Evolutionary conservation across 2,329 filamentous ascomycete species (phyloP).

Genomic region (Tolypocladium amazonense): DNA sequence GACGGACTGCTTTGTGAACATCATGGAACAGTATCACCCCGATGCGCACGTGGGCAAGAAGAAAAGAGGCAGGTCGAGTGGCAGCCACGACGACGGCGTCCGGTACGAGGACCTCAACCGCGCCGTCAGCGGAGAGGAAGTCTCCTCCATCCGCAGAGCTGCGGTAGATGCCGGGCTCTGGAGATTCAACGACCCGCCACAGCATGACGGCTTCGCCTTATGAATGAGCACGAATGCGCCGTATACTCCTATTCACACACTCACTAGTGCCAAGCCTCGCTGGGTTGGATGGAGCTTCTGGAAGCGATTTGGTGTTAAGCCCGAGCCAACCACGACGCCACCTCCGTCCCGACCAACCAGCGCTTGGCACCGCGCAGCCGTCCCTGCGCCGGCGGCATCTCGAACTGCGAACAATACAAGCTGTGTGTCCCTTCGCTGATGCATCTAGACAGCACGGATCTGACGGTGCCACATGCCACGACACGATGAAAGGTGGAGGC

Average conservation of each 20-base stretch:
- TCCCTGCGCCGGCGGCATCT: neutral
- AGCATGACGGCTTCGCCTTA: constrained; percentile 40
- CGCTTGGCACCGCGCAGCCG: neutral
- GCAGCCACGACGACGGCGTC: constrained; percentile 29
- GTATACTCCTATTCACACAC: neutral
- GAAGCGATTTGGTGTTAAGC: neutral
- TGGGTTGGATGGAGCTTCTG: neutral
- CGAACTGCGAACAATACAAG: neutral
- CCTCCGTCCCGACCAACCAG: neutral
- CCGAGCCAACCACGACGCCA: neutral
- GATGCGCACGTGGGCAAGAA: constrained; percentile 72
- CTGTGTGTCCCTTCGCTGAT: neutral
- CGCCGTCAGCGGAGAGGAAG: constrained; percentile 43
- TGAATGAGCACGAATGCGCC: constrained; percentile 13
- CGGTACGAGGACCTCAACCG: constrained; percentile 73
- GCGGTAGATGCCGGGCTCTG: constrained; percentile 64
- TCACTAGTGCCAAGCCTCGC: neutral
- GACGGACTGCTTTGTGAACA: constrained; percentile 66
- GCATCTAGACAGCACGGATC: neutral
- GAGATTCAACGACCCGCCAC: constrained; percentile 61
- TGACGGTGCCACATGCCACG: neutral
- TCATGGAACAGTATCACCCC: constrained; percentile 84
- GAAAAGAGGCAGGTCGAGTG: constrained; percentile 19
- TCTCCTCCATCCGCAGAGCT: constrained; percentile 54
- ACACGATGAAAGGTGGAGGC: neutral